These are phyloP conservation scores for Glaciozyma martinii DNA, from an alignment of 768 basidiomycete species.

Conservation along the genomic window DNA sequence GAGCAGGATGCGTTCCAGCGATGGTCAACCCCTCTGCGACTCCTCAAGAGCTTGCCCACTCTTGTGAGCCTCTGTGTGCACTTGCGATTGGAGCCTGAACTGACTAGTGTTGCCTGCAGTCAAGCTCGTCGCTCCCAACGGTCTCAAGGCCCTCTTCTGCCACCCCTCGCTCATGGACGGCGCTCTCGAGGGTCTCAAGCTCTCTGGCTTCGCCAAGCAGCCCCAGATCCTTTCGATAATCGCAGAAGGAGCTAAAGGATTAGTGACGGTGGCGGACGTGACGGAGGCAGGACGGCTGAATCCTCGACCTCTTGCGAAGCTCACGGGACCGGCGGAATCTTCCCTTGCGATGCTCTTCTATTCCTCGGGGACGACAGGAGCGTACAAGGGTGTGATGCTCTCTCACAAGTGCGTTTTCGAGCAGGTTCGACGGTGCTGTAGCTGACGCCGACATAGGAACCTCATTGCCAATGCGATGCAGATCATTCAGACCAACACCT, in stretches of 20 bases:
- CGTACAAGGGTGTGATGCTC: background rate
- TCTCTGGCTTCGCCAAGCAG: background rate
- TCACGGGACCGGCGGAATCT: background rate
- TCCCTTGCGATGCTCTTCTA: background rate
- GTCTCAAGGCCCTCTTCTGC: background rate
- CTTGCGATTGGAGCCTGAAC: too few relatives aligned
- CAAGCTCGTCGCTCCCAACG: slow-evolving; percentile 1
- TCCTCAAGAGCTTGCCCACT: background rate
- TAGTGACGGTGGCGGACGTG: background rate
- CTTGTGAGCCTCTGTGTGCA: background rate
- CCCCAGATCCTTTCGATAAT: background rate
- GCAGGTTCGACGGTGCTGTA: too few relatives aligned
- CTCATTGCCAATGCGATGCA: background rate
- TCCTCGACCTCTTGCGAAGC: background rate
- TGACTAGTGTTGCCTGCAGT: background rate
- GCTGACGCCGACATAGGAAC: background rate
- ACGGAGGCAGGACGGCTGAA: background rate
- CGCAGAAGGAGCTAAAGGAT: background rate
- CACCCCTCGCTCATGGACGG: slow-evolving; percentile 2
- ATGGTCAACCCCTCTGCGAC: background rate
- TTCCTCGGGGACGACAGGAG: background rate
- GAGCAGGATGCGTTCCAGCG: background rate
- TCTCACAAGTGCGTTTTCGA: background rate
- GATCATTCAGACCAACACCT: background rate
- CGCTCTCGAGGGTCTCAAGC: background rate